Percentiles rank a stretch among this genome's conserved stretches.
Conservation (phyloP, 352 stramenopile species). For the Thalassiosira oceanica region DNA sequence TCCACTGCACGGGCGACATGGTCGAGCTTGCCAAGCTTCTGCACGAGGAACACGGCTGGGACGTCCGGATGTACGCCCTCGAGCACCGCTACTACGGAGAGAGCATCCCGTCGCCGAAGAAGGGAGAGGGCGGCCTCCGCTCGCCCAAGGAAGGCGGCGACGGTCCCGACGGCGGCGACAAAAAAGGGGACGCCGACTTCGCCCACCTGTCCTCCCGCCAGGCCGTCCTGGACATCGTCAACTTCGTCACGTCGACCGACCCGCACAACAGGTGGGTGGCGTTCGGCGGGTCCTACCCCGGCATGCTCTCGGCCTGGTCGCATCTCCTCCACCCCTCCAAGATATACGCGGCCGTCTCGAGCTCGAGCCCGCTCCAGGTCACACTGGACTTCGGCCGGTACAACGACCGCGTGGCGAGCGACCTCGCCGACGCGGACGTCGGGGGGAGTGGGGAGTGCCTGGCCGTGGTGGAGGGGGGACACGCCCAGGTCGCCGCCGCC, state of each 20-base stretch:
- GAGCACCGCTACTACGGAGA: conserved; percentile 95
- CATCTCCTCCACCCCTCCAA: conserved; percentile 91
- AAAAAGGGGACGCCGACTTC: conserved; percentile 64
- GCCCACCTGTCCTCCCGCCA: conserved; percentile 85
- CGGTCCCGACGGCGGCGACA: conserved; percentile 1
- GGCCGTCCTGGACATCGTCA: conserved; percentile 89
- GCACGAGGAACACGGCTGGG: conserved; percentile 17
- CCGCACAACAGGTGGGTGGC: conserved; percentile 85
- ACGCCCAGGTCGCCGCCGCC: conserved; percentile 48
- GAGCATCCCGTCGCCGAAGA: conserved; percentile 79
- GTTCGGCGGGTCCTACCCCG: conserved; percentile 94
- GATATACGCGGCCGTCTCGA: conserved; percentile 89
- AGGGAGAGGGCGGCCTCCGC: background rate
- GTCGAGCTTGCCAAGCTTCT: conserved; percentile 68
- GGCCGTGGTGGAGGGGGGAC: conserved; percentile 58
- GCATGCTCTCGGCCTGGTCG: conserved; percentile 90
- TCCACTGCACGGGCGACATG: conserved; percentile 85
- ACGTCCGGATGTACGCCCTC: conserved; percentile 83
- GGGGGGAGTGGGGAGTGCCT: conserved; percentile 75
- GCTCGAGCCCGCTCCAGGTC: conserved; percentile 87
- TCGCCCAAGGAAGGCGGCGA: conserved; percentile 1
- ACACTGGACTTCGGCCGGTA: conserved; percentile 81
- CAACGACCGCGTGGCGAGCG: conserved; percentile 65
- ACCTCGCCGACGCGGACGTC: conserved; percentile 61
- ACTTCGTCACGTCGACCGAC: conserved; percentile 72